A percentile compares a stretch with the other conserved stretches of the same genome.
Conservation (phyloP, 2,329 filamentous ascomycete species). For the Colletotrichum chrysophilum region DNA sequence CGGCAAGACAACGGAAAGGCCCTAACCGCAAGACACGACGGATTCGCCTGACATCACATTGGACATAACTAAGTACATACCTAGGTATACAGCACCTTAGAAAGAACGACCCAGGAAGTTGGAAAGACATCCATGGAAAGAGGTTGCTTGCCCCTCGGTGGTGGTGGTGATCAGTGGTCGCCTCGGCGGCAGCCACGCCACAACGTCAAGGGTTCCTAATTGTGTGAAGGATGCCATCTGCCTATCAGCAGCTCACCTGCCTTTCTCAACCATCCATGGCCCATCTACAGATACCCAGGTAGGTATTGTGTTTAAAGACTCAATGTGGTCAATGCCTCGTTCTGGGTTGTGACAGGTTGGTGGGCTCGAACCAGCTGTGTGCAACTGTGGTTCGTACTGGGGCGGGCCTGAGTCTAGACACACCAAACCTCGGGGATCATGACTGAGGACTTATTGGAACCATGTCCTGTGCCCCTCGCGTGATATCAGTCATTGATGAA, state of each 20-base stretch:
- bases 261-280: not conserved
- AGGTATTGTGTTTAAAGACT: not conserved
- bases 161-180: too few species aligned
- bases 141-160: too few species aligned
- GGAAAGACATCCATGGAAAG: too few species aligned
- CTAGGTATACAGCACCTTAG: too few species aligned
- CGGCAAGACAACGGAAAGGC: not conserved
- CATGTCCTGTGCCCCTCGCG: slow-evolving; percentile 5
- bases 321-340: not conserved
- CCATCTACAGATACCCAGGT: not conserved
- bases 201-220: too few species aligned
- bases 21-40: not conserved
- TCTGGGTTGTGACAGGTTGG: not conserved
- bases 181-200: too few species aligned
- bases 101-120: too few species aligned
- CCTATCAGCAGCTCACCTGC: not conserved
- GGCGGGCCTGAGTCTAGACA: not conserved
- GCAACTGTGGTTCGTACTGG: not conserved
- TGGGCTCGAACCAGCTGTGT: not conserved
- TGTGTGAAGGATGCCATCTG: not conserved
- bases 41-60: not conserved
- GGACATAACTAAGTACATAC: not conserved
- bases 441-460: not conserved
- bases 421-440: not conserved
- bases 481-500: not conserved